Evolutionary conservation across 2,329 filamentous ascomycete genomes (phyloP).

Genomic region (Colletotrichum tanaceti): DNA sequence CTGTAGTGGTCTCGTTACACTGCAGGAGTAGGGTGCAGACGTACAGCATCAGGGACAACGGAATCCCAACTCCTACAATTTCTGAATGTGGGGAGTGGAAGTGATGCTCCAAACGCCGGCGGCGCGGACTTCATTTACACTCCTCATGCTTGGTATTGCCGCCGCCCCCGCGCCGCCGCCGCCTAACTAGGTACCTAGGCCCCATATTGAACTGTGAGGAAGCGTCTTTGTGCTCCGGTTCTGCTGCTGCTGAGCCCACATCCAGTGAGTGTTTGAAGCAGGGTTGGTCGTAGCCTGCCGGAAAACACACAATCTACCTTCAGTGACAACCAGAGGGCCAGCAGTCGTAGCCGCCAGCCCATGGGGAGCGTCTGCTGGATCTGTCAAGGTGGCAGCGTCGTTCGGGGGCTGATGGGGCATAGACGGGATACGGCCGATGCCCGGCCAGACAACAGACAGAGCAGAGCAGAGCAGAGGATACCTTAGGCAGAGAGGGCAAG

Average conservation of each 20-base stretch:
- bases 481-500: no score
- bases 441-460: slow-evolving; percentile 6
- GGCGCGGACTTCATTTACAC: slow-evolving; percentile 32
- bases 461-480: no score
- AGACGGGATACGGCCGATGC: slow-evolving; percentile 28
- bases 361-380: slow-evolving; percentile 23
- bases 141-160: slow-evolving; percentile 18
- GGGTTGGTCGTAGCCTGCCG: slow-evolving; percentile 29
- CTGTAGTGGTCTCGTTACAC: slow-evolving; percentile 25
- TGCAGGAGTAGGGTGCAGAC: slow-evolving; percentile 17
- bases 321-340: slow-evolving; percentile 12
- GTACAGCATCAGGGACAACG: slow-evolving; percentile 28
- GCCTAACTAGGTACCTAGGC: not conserved
- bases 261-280: slow-evolving; percentile 24
- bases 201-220: not conserved
- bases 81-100: slow-evolving; percentile 18
- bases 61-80: slow-evolving; percentile 12
- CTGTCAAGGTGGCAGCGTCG: slow-evolving; percentile 24
- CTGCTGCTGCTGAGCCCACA: slow-evolving; percentile 12
- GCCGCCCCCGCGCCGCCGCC: slow-evolving; percentile 4
- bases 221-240: not conserved
- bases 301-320: slow-evolving; percentile 14
- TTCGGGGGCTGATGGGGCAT: slow-evolving; percentile 4
- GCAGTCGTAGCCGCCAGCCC: slow-evolving; percentile 17
- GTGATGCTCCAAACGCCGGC: slow-evolving; percentile 33